Percentiles rank a stretch among this genome's conserved stretches.
Evolutionary conservation across 208 protist genomes (phyloP).

Genomic region (Leishmania turanica): DNA sequence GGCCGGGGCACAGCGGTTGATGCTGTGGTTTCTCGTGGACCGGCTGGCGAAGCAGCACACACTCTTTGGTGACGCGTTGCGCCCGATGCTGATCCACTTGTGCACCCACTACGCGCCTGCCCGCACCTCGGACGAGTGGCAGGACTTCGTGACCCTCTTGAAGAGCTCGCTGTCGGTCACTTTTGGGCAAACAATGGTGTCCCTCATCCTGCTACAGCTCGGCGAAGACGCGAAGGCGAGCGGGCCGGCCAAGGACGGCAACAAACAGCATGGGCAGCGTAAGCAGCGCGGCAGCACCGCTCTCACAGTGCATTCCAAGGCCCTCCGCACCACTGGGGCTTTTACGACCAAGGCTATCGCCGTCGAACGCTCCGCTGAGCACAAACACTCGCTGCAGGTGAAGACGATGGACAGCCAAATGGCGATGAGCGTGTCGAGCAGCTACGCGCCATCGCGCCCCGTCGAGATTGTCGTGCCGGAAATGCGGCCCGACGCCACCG

Average conservation of each 20-base stretch:
- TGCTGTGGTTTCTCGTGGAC: slow-evolving; percentile 89
- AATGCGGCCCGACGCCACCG: slow-evolving; percentile 66
- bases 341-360: slow-evolving; percentile 75
- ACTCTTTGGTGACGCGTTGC: slow-evolving; percentile 78
- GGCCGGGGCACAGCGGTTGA: slow-evolving; percentile 48
- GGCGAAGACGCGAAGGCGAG: slow-evolving; percentile 27
- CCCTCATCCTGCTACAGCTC: slow-evolving; percentile 76
- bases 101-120: slow-evolving; percentile 48
- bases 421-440: slow-evolving; percentile 86
- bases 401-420: slow-evolving; percentile 90
- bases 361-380: slow-evolving; percentile 45
- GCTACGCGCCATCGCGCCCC: slow-evolving; percentile 79
- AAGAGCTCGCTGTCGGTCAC: slow-evolving; percentile 77
- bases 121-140: slow-evolving; percentile 45
- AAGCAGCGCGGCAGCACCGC: slow-evolving; percentile 30
- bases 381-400: slow-evolving; percentile 81
- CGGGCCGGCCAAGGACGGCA: not conserved
- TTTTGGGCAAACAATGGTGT: slow-evolving; percentile 76
- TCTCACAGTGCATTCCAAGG: slow-evolving; percentile 64
- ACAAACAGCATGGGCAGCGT: not conserved
- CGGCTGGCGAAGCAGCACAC: slow-evolving; percentile 82
- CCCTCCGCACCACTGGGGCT: slow-evolving; percentile 62
- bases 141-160: slow-evolving; percentile 68
- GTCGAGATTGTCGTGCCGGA: slow-evolving; percentile 82
- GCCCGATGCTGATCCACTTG: slow-evolving; percentile 60